Evolutionary conservation across 1,139 yeast species (phyloP).

Genomic region (Geotrichum citri-aurantii): DNA sequence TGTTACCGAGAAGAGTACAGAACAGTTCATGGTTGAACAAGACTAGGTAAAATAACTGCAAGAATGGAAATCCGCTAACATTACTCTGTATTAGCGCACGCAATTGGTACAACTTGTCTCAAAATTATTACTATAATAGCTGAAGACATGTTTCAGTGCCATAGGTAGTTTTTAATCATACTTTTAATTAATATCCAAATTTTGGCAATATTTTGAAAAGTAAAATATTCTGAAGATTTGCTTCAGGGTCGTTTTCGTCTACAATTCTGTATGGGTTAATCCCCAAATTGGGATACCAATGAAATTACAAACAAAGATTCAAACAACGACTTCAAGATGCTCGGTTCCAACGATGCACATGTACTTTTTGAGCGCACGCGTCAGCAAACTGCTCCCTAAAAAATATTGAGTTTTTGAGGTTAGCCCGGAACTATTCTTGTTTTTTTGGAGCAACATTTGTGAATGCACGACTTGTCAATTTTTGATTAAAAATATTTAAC

Average conservation of each 20-base stretch:
- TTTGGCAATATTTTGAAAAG: conserved; percentile 53
- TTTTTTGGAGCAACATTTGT: neutral
- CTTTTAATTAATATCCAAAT: conserved; percentile 68
- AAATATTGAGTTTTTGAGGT: conserved; percentile 61
- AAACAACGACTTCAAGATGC: conserved; percentile 67
- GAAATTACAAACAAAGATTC: conserved; percentile 56
- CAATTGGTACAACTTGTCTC: conserved; percentile 5
- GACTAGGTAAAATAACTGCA: conserved; percentile 88
- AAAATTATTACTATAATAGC: conserved; percentile 27
- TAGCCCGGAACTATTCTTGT: conserved; percentile 10
- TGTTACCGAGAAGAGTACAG: conserved; percentile 6
- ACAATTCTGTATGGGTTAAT: conserved; percentile 57
- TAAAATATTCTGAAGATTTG: conserved; percentile 40
- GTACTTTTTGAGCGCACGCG: conserved; percentile 74
- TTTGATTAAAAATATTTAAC: conserved; percentile 4
- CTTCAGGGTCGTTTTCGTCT: conserved; percentile 32
- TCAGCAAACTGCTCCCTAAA: conserved; percentile 78
- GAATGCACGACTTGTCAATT: conserved; percentile 8
- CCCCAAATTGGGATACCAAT: conserved; percentile 57
- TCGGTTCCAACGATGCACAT: conserved; percentile 74
- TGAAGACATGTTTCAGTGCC: conserved; percentile 48
- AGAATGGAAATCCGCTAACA: conserved; percentile 73
- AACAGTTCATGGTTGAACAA: conserved; percentile 82
- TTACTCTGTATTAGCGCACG: conserved; percentile 40
- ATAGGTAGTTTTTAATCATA: conserved; percentile 75